Evolutionary conservation across 106 monocot species (phyloP).

Genomic region (Hemerocallis citrina): DNA sequence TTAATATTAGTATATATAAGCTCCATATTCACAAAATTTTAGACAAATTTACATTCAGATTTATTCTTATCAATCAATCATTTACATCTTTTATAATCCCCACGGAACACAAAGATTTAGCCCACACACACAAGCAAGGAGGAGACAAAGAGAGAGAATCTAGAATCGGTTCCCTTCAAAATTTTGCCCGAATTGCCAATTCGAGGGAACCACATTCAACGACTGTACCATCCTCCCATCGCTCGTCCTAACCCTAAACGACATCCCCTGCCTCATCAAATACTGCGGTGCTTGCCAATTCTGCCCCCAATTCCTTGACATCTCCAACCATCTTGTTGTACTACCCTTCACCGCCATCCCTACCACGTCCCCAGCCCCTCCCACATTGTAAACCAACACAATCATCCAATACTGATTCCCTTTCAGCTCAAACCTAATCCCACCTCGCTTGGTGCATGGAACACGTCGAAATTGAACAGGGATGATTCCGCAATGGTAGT

Average conservation of each 20-base stretch:
- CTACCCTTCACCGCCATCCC: conserved; percentile 34
- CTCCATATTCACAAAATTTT: no score
- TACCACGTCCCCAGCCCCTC: conserved; percentile 35
- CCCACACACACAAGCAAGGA: no score
- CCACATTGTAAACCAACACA: conserved; percentile 47
- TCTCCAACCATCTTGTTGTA: conserved; percentile 14
- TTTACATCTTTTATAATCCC: no score
- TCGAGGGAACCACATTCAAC: conserved; percentile 11
- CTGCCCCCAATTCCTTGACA: conserved; percentile 35
- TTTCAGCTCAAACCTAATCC: conserved; percentile 38
- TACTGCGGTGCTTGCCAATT: conserved; percentile 15
- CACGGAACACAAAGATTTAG: no score
- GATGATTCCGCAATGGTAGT: conserved; percentile 22
- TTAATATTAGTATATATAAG: no score
- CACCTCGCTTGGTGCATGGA: conserved; percentile 26
- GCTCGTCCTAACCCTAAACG: conserved; percentile 24
- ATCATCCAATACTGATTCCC: conserved; percentile 21
- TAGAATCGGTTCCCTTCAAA: conserved; percentile 21
- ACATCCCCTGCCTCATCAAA: conserved; percentile 16
- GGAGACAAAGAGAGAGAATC: neutral
- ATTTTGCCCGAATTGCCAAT: conserved; percentile 26
- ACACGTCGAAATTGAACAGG: conserved; percentile 33
- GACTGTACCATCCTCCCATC: conserved; percentile 18
- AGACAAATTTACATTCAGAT: no score
- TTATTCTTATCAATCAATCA: no score